Evolutionary conservation across 2,329 filamentous ascomycete species (phyloP), one percentile per base, ranked within the genome.

Genomic region (Xylaria sp.): DNA sequence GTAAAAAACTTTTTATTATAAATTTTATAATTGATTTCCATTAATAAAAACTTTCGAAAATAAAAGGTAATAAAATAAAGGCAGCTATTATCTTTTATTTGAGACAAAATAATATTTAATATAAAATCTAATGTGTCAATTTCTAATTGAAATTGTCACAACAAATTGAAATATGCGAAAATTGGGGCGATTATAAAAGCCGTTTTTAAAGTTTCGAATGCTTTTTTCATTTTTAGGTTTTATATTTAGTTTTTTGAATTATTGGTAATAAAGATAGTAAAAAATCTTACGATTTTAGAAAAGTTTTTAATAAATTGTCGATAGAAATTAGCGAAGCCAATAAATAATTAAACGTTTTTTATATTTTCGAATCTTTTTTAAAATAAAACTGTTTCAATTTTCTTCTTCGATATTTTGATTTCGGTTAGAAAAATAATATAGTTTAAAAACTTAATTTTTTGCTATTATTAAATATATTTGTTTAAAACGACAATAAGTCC

Each of bases 1-100:
- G 69, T 67, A 4, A 74, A 39, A 0, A 75, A 59, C 60, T 73
- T 69, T 48, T 73, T 71, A 44, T 74, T 55, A 45, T 73, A 61
- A 7, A 71, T 71, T 13, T 69, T 38, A 50, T 73, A 73, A 52
- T 72, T 73, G 13, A 48, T 39, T 42, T 63, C 54, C 0, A 48
- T 37, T 44, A 34, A 38, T 1, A 16, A 39, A 8, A 63, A 29
- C 17, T 60, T 64, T 48, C 49, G 49, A 2, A 46, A 64, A 21
- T 56, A 49, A 48, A 56, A 66, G 1, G 51, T 53, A n/a, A 64
- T 21, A 1, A 50, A 54, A 16, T 47, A 22, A 16, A 55, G 34
- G 9, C 48, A 47, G 3, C 48, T 41, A 11, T 58, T 45, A 1
- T 51, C 13, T 7, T 39, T 39, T 8, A 39, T 2, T 19, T 56